Base-by-base conservation (phyloP, 768 basidiomycete species). In the Podaxis mareebaensis region DNA sequence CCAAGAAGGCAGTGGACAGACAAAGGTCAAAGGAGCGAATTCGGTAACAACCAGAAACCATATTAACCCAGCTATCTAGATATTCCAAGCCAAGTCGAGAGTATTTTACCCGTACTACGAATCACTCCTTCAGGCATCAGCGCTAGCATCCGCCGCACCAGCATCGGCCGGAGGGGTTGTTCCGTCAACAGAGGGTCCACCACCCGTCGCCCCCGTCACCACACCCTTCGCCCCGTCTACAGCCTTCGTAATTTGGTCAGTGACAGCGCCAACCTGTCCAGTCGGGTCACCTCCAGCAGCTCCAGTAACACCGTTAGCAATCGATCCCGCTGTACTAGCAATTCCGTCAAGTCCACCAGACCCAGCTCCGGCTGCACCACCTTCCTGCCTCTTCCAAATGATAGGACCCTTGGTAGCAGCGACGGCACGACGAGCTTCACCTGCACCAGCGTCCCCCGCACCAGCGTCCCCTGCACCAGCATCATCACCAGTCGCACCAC, bases 321-420 rank as follows among this genome's bases (percentile, higher is more conserved):
- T 33, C 33, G 33, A 33, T 20, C 44, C 44, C 6, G 44, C 20
- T 17, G 44, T 20, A 46, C 44, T 20, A n/a, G 40, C 3, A 42
- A 42, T 42, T 42, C 40, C 40, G 7, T 13, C 40, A 42, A n/a
- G 13, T 15, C 40, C 40, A 42, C 13, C 40, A 42, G 40, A 6
- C 15, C 40, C 36, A 33, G 38, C 33, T 20, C 54, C 54, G 3
- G 1, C 11, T 10, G 17, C 24, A 24, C 56, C 56, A 12, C 13
- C 57, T n/a, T 8, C 26, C 53, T 55, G 53, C 36, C 53, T 55
- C 53, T 55, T 55, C 53, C 53, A 55, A 8, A 38, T 13, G 15
- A 12, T 11, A 10, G 36, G 53, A 3, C 15, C 20, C 53, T 55
- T 20, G 11, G 40, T 42, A 7, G 40, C 40, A 3, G 40, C 15